phyloP scores from a whole-genome alignment of 352 stramenopile genomes.

The Phytophthora parvispora region DNA sequence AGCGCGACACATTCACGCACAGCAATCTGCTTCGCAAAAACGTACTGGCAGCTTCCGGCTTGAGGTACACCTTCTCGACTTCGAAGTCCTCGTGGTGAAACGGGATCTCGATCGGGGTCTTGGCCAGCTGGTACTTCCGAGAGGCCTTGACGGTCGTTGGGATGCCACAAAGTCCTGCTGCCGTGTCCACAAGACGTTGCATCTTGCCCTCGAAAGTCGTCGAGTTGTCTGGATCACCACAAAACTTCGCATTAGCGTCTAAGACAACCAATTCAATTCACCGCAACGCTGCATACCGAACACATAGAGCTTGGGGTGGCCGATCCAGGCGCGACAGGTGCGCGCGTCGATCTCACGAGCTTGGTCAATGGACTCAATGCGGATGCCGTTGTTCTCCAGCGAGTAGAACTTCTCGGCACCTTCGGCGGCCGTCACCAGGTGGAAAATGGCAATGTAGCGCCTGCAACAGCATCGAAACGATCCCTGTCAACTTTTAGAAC shows the following conservation, averaged over 20 bases:
- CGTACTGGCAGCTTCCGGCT: conserved; percentile 69
- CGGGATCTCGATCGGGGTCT: conserved; percentile 61
- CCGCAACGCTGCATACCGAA: conserved; percentile 80
- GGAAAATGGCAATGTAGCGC: conserved; percentile 91
- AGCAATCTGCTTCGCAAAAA: background rate
- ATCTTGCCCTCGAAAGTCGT: conserved; percentile 90
- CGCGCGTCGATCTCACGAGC: conserved; percentile 91
- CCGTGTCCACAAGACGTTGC: conserved; percentile 88
- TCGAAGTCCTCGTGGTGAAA: conserved; percentile 91
- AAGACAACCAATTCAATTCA: background rate
- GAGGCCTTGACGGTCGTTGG: conserved; percentile 83
- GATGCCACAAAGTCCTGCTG: conserved; percentile 75
- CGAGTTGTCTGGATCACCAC: conserved; percentile 71
- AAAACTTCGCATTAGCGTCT: conserved; percentile 4
- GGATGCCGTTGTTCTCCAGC: conserved; percentile 97
- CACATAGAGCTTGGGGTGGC: conserved; percentile 87
- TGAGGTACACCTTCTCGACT: conserved; percentile 89
- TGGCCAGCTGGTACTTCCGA: conserved; percentile 78
- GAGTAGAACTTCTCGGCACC: conserved; percentile 97
- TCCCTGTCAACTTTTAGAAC: background rate
- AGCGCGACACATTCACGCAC: background rate
- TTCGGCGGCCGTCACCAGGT: conserved; percentile 93
- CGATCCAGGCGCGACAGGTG: conserved; percentile 84
- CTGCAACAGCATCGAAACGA: conserved; percentile 27
- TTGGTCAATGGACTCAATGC: conserved; percentile 95